Base-by-base conservation (phyloP, 768 basidiomycete species). In the Panellus pusillus region DNA sequence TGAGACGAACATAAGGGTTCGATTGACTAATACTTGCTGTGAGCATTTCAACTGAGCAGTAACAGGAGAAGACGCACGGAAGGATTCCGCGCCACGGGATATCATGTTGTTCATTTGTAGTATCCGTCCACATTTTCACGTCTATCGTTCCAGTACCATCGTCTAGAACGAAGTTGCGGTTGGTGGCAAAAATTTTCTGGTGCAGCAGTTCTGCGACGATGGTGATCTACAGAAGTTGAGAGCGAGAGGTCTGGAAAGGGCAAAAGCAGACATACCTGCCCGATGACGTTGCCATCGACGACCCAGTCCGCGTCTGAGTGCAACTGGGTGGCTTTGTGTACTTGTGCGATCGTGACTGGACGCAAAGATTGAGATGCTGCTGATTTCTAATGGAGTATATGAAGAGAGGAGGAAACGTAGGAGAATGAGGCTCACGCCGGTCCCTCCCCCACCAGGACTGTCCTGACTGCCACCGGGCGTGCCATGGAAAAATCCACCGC, bases 261-360 rank as follows among this genome's bases (percentile, higher is more conserved):
- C 14, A 14, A 46, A 3, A 58, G 13, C 7, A 44, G 24, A 65
- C 58, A 11, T 59, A 91, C 95, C 69, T 92, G 91, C 44, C 89
- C 89, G 53, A 94, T 76, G 57, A 94, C 89, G 4, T 78, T 71
- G 27, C 84, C 88, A 53, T 93, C 93, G 31, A 98, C 75, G 54
- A 77, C 77, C 84, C 93, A 97, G 53, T 95, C 92, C 2, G 91
- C 87, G 61, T 98, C 95, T 1, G 87, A 77, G 65, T 96, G 91
- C 6, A 86, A 78, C 74, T 95, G 93, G n/a, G 73, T 77, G 2
- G 94, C 89, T 60, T 81, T 79, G 32, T 75, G 66, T 41, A 97
- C 76, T 65, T 96, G 93, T 47, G 82, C 78, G 61, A 74, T 61
- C 7, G 68, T 70, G n/a, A 72, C 65, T n/a, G 64, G 69, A 46